Base-by-base conservation (phyloP, 139 green algal species). In the Volvox reticuliferus region DNA sequence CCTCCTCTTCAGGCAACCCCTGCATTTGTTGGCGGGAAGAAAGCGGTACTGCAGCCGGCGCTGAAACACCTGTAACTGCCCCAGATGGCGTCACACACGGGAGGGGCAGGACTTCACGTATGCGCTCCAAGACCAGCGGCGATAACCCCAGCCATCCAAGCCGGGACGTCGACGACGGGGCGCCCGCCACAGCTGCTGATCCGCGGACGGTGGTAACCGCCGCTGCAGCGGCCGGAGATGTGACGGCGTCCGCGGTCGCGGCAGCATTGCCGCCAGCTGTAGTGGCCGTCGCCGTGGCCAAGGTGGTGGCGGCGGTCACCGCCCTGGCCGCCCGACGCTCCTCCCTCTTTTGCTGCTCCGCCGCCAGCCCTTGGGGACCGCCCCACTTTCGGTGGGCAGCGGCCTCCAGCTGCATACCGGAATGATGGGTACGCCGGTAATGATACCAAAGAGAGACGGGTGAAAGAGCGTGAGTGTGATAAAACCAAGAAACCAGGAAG, bases 341-440 rank as follows among this genome's bases (percentile, higher is more conserved):
- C 36, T 88, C 83, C 26, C 83, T 44, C 35, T 50, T 28, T 13
- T 68, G 83, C 67, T 81, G 83, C 67, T 88, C 83, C 36, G 67
- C 67, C 1, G 67, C 67, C 1, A 88, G 83, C 5, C 83, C 83
- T 24, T 80, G 35, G 0, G 83, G 63, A 20, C 83, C 83, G 33
- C 83, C 83, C 83, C 83, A 88, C 67, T 88, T 88, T 22, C 67
- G 83, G 67, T 81, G 67, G 5, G 83, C 83, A 17, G 75, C 33
- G 12, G 83, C 35, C 83, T 88, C 83, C 35, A 88, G 67, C 83
- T 88, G 26, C 26, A 30, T n/a, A 5, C 28, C 9, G 65, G 65
- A 55, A 55, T 55, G 9, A 55, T 9, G 44, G 9, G 44, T 55
- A 5, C 5, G 44, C 5, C 44, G 9, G 9, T 55, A 55, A 55